phyloP scores from a whole-genome alignment of 2,329 filamentous ascomycete species.

The Colletotrichum lini region DNA sequence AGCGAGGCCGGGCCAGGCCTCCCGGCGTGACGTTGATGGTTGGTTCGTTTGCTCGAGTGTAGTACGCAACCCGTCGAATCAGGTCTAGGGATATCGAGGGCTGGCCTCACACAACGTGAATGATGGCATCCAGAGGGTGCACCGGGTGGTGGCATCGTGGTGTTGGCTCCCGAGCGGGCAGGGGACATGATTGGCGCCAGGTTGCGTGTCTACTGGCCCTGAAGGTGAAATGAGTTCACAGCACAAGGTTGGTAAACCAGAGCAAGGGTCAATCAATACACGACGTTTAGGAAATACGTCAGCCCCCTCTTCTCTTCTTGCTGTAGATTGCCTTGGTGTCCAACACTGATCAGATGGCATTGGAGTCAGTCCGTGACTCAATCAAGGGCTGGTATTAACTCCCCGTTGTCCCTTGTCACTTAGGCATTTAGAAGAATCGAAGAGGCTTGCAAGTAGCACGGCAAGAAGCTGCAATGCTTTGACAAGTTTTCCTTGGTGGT shows the following conservation, averaged over 20 bases:
- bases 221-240: slow-evolving; percentile 35
- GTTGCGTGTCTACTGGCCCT: slow-evolving; percentile 40
- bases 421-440: background rate
- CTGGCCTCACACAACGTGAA: slow-evolving; percentile 20
- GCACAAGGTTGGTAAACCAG: slow-evolving; percentile 19
- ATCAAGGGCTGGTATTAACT: background rate
- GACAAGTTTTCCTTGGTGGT: background rate
- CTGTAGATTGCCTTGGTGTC: background rate
- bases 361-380: background rate
- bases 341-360: too few relatives aligned
- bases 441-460: background rate
- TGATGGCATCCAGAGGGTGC: slow-evolving; percentile 19
- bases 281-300: slow-evolving; percentile 1
- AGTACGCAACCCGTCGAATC: slow-evolving; percentile 19
- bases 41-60: slow-evolving; percentile 18
- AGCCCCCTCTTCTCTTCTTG: background rate
- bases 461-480: background rate
- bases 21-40: slow-evolving; percentile 33
- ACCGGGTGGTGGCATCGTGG: slow-evolving; percentile 36
- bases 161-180: slow-evolving; percentile 23
- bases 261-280: slow-evolving; percentile 27
- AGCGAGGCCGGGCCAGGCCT: slow-evolving; percentile 12
- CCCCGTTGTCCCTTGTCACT: background rate
- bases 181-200: slow-evolving; percentile 31
- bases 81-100: background rate